A percentile compares a stretch with the other conserved stretches of the same genome.
phyloP scores from a whole-genome alignment of 441 rosid species.

The Syzygium syzygioides region DNA sequence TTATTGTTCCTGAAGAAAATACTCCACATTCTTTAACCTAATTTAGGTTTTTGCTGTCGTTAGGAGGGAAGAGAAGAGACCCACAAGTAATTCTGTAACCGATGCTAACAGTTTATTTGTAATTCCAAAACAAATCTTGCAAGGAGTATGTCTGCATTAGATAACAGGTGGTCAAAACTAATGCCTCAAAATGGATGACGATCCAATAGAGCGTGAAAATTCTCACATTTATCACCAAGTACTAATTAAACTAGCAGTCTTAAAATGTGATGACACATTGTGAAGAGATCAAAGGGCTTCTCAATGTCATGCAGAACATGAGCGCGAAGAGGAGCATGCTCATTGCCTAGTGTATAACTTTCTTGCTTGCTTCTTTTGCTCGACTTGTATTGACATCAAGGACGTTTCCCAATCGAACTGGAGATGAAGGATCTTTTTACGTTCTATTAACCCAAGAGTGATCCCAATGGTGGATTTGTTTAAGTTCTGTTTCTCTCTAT shows the following conservation, averaged over 20 bases:
- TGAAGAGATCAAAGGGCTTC: neutral
- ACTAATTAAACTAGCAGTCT: neutral
- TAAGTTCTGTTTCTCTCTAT: neutral
- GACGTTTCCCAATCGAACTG: too few relatives aligned
- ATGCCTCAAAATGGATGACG: neutral
- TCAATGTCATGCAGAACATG: neutral
- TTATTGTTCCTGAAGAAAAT: neutral
- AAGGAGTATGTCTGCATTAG: neutral
- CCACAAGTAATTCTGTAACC: too few relatives aligned
- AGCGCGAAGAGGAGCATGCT: neutral
- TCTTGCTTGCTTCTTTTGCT: neutral
- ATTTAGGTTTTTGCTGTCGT: too few relatives aligned
- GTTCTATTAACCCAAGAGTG: neutral
- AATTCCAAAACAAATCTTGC: too few relatives aligned
- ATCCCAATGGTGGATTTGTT: neutral
- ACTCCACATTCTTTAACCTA: neutral
- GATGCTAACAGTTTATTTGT: too few relatives aligned
- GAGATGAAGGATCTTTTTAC: neutral
- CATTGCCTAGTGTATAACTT: neutral
- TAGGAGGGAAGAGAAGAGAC: too few relatives aligned
- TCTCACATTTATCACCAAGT: neutral
- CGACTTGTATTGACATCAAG: neutral
- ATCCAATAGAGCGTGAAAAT: neutral
- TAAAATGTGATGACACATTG: neutral
- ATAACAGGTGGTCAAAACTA: neutral